phyloP scores from a whole-genome alignment of 306 rosid species.

The Mucuna pruriens region DNA sequence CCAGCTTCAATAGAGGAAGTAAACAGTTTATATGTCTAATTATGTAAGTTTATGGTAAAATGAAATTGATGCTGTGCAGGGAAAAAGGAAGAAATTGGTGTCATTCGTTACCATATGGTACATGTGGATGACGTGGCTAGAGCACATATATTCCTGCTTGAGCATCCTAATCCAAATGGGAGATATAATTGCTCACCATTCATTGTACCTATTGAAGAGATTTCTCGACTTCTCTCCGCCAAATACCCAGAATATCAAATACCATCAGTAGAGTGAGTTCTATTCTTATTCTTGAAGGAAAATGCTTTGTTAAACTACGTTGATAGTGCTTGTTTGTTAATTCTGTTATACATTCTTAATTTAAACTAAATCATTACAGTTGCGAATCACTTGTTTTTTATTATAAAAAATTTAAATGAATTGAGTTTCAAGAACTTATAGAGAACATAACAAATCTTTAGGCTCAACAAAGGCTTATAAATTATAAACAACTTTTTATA shows the following conservation, averaged over 20 bases:
- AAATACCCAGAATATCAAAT: constrained; percentile 57
- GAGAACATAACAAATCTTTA: no score
- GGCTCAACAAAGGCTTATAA: no score
- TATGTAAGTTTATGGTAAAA: neutral
- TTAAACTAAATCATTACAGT: no score
- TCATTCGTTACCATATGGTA: constrained; percentile 48
- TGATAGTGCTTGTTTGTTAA: no score
- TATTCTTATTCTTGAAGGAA: neutral
- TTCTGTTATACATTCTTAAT: no score
- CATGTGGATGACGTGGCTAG: constrained; percentile 70
- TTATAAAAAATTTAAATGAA: no score
- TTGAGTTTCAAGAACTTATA: no score
- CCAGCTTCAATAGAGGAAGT: neutral
- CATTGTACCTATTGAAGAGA: constrained; percentile 37
- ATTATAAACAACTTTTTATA: no score
- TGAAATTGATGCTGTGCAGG: constrained; percentile 30
- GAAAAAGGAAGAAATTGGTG: constrained; percentile 43
- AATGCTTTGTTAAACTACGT: neutral
- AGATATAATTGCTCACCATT: constrained; percentile 65
- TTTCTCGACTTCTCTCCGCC: constrained; percentile 41
- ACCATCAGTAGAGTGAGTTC: constrained; percentile 66
- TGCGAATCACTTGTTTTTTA: no score
- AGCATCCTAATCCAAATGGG: constrained; percentile 58
- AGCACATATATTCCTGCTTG: constrained; percentile 64
- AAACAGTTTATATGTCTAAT: neutral